Evolutionary conservation across 768 basidiomycete species (phyloP), one percentile per base, ranked within the genome.

Genomic region (Pleurotus giganteus): DNA sequence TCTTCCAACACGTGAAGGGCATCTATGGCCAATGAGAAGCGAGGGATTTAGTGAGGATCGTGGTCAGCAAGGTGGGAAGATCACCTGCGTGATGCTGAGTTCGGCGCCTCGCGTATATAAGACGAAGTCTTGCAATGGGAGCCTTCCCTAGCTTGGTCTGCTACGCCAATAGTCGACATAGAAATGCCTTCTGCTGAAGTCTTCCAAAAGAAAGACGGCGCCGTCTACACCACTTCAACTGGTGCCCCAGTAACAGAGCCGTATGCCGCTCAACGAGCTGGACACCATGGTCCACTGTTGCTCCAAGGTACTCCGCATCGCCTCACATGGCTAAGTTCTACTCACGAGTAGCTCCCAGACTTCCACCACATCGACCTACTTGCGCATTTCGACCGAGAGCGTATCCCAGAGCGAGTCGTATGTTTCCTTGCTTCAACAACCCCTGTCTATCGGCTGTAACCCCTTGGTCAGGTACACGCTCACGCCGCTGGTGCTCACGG

Each of bases 401-500:
- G 96, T 68, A 96, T 98, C 65, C 96, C 95, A 13, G 93, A 96
- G 79, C 91, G 93, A 70, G 88, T 91, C 60, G 93, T 87, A 69
- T 60, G 83, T 76, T 41, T 28, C 23, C 29, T 46, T 1, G 4
- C 4, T 44, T 19, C 15, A n/a, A 41, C 54, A 4, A 6, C 36
- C 9, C 43, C 64, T 41, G 60, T 65, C 44, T 64, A 71, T 66
- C 60, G 62, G 65, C 55, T 58, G 69, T 29, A 65, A 61, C 60
- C 28, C n/a, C n/a, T n/a, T n/a, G n/a, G 8, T 15, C 24, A 93
- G 88, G 83, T 94, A 50, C 94, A 94, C 65, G 92, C 93, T 58
- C 96, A 94, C 69, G 95, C 90, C 54, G 89, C 88, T 52, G 93
- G 91, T 60, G 94, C 93, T 28, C 94, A 98, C 64, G 96, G 96